Evolutionary conservation across 208 protist genomes (phyloP).

Genomic region (Angomonas deanei): DNA sequence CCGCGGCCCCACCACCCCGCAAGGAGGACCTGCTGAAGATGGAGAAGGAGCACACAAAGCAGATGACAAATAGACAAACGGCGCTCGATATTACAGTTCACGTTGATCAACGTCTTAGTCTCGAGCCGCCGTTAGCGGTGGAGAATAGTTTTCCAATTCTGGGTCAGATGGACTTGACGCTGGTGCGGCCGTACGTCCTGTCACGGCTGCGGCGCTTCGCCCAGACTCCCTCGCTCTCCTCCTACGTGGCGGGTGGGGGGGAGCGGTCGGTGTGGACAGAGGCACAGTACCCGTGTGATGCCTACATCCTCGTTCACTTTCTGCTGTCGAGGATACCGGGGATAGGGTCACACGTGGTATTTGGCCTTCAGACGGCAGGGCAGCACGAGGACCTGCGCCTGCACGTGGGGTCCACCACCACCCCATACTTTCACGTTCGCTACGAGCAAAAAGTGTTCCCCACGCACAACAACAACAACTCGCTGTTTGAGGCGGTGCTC

Average conservation of each 20-base stretch:
- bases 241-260: slow-evolving; percentile 40
- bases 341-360: slow-evolving; percentile 49
- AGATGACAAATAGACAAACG: slow-evolving; percentile 20
- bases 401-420: slow-evolving; percentile 66
- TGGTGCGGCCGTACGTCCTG: slow-evolving; percentile 45
- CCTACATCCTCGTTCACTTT: slow-evolving; percentile 76
- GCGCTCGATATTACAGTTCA: slow-evolving; percentile 29
- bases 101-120: slow-evolving; percentile 40
- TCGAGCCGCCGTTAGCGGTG: slow-evolving; percentile 63
- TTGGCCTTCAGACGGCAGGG: slow-evolving; percentile 40
- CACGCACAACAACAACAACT: slow-evolving; percentile 30
- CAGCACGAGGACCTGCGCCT: slow-evolving; percentile 43
- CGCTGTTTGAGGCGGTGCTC: slow-evolving; percentile 71
- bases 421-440: slow-evolving; percentile 82
- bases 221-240: slow-evolving; percentile 26
- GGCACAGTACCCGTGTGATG: slow-evolving; percentile 47
- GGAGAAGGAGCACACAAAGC: slow-evolving; percentile 8
- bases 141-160: slow-evolving; percentile 49
- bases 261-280: slow-evolving; percentile 43
- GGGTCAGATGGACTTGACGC: neutral
- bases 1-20: neutral
- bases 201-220: slow-evolving; percentile 43
- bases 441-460: neutral
- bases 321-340: slow-evolving; percentile 52
- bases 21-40: neutral